A percentile compares a stretch with the other conserved stretches of the same genome.
These are phyloP conservation scores for Naganishia albida DNA, from an alignment of 1,284 basidiomycete genomes.

Conservation along the genomic window DNA sequence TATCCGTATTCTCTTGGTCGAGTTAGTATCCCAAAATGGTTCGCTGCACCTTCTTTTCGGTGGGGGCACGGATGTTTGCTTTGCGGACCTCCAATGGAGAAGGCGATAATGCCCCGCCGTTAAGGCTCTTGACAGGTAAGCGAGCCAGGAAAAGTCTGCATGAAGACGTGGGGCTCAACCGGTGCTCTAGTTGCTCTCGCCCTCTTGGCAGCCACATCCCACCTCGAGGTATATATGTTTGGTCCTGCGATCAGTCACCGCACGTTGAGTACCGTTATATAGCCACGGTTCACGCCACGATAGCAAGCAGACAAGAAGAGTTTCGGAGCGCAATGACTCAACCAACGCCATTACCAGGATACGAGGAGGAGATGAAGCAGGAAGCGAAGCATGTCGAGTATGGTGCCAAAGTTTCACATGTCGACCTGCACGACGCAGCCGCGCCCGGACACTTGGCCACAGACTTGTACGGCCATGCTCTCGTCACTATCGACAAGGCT, in stretches of 20 bases:
- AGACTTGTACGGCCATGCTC: slow-evolving; percentile 18
- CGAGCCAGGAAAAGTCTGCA: neutral
- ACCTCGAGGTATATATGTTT: neutral
- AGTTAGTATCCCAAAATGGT: neutral
- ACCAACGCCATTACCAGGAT: slow-evolving; percentile 1
- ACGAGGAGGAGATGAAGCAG: slow-evolving; percentile 22
- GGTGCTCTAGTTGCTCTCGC: neutral
- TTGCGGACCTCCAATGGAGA: slow-evolving; percentile 15
- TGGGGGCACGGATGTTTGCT: slow-evolving; percentile 10
- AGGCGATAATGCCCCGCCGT: neutral
- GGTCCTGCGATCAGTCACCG: neutral
- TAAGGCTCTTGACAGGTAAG: slow-evolving; percentile 1
- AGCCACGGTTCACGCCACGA: neutral
- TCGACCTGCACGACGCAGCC: slow-evolving; percentile 27
- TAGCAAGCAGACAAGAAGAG: neutral
- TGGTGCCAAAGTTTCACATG: slow-evolving; percentile 1
- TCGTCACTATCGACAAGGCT: slow-evolving; percentile 28
- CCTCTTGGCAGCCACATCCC: neutral
- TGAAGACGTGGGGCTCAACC: neutral
- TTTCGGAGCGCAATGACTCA: neutral
- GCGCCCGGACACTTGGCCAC: slow-evolving; percentile 19
- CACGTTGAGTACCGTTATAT: neutral
- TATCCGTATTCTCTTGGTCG: neutral
- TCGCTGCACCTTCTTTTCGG: neutral
- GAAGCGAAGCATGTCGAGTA: slow-evolving; percentile 18